Evolutionary conservation across 2,329 filamentous ascomycete species (phyloP), one percentile per base, ranked within the genome.

Genomic region (Beauveria brongniartii): DNA sequence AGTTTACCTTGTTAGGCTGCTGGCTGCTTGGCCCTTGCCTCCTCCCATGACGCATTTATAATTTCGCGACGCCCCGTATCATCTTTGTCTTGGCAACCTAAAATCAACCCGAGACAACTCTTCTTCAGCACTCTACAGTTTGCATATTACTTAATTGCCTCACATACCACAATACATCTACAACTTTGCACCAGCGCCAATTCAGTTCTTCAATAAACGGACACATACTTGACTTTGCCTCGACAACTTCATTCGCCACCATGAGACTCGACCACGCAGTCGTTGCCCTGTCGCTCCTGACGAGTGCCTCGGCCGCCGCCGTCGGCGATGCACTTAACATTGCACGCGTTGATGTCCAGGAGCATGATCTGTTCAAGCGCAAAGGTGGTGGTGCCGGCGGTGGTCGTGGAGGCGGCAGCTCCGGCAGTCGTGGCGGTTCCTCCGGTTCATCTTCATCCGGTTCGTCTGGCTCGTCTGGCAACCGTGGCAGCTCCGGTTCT

Each of bases 351-450:
- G 64, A 66, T 43, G 58, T 64, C 28, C 66, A 73, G 30, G 68
- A 72, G 58, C 70, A 79, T 58, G 77, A 84, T 37, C 71, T 86
- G 24, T 85, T 77, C 75, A 86, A 84, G 75, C 78, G 84, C 64
- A 82, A 37, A 37, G 34, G 34, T 37, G 34, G 34, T 37, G 34
- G 34, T 14, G 5, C 4, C 5, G 34, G 34, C 12, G 34, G 34
- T 37, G 34, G 34, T 10, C 41, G 16, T 43, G 16, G 41, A 20
- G 41, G 16, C 8, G n/a, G 43, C 26, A 28, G 26, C 26, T 28
- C 26, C 26, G 26, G 7, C 30, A 30, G 10, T 12, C 30, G 30
- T 34, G 20, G 43, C n/a, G n/a, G 43, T 22, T 46, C 43, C 34
- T 55, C 51, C 51, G 34, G 51, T 18, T 54, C 52, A 18, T 54